phyloP scores from a whole-genome alignment of 202 grass and related monocot species.

The Bolboschoenoplectus hybrid region DNA sequence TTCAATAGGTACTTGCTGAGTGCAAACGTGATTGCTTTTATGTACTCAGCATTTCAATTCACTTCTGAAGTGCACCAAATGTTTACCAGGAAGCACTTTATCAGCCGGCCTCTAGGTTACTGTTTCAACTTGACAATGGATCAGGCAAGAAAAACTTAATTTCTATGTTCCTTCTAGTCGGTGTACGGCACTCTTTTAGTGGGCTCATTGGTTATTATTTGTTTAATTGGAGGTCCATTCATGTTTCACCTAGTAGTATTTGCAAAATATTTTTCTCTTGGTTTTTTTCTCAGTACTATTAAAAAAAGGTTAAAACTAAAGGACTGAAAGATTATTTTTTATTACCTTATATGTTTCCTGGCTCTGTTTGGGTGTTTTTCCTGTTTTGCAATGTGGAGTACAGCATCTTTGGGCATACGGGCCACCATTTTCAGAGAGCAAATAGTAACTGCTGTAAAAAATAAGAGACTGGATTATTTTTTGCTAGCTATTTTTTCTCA shows the following conservation, averaged over 20 bases:
- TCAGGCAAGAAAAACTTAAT: constrained; percentile 60
- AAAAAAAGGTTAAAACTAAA: not conserved
- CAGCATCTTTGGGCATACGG: not conserved
- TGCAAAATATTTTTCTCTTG: not conserved
- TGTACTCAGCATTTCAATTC: constrained; percentile 70
- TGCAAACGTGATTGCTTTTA: constrained; percentile 65
- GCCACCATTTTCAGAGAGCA: not conserved
- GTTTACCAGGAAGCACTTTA: constrained; percentile 50
- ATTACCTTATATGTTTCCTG: not conserved
- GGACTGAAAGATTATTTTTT: not conserved
- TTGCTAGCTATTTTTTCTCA: not conserved
- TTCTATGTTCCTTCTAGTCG: constrained; percentile 12
- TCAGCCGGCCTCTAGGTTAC: constrained; percentile 38
- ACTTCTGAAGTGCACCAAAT: constrained; percentile 47
- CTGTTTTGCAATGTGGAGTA: not conserved
- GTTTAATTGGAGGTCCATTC: not conserved
- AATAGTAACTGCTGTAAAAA: not conserved
- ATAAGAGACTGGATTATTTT: not conserved
- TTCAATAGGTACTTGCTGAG: constrained; percentile 63
- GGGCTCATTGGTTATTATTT: not conserved
- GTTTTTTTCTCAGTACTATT: not conserved
- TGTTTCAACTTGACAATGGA: constrained; percentile 78
- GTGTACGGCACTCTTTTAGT: not conserved
- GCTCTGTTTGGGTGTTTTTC: not conserved
- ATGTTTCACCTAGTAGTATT: not conserved